Conservation (phyloP, 495 filamentous ascomycete species). For the Trichoderma parareesei region DNA sequence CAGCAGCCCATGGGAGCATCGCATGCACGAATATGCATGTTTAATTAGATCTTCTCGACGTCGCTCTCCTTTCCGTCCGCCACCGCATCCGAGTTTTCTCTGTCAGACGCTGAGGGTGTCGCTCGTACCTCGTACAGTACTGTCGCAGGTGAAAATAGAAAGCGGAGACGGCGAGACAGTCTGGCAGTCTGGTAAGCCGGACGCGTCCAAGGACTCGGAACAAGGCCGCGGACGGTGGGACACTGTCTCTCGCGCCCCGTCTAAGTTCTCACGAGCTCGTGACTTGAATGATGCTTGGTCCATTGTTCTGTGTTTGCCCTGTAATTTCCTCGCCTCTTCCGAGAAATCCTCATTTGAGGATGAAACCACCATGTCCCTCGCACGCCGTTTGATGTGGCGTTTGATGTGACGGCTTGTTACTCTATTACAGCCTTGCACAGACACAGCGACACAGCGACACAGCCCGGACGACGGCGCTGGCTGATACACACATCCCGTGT, state of each 20-base stretch:
- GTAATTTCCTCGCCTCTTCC: background rate
- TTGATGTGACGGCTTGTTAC: background rate
- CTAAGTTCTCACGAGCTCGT: constrained; percentile 4
- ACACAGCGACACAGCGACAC: background rate
- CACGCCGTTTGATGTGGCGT: background rate
- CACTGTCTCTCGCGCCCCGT: background rate
- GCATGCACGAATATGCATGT: background rate
- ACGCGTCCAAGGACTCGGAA: background rate
- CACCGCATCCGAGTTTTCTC: background rate
- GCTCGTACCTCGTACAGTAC: background rate
- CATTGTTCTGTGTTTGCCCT: too few species aligned
- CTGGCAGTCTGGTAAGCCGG: background rate
- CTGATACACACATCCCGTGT: background rate
- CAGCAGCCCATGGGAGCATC: too few species aligned
- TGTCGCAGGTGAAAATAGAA: background rate
- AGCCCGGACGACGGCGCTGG: too few species aligned
- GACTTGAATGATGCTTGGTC: background rate
- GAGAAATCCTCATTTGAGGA: background rate
- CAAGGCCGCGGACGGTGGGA: background rate
- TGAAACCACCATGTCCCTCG: background rate
- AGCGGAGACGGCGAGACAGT: constrained; percentile 5
- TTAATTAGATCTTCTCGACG: background rate
- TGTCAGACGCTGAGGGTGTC: background rate
- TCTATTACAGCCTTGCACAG: background rate
- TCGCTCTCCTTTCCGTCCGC: background rate